Evolutionary conservation across 225 moss, liverwort and hornwort genomes (phyloP).

Genomic region (Rhytidiadelphus loreus): DNA sequence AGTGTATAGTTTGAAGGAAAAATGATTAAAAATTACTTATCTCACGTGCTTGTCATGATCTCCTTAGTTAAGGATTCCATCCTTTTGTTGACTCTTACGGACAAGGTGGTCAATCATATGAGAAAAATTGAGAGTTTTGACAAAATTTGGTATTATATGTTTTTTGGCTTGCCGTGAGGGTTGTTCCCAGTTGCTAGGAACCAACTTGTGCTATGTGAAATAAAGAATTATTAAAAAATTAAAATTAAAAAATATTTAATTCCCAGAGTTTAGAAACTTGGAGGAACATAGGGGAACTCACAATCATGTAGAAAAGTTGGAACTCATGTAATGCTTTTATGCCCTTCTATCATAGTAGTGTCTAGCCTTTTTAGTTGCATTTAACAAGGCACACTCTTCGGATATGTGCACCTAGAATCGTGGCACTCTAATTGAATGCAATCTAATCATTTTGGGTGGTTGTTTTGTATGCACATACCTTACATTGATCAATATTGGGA

Average conservation of each 20-base stretch:
- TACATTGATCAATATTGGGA: neutral
- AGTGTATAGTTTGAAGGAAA: no score
- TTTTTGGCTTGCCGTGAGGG: no score
- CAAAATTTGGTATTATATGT: neutral
- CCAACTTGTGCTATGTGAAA: no score
- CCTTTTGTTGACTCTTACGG: accelerated
- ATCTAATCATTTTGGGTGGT: accelerated
- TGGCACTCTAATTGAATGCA: neutral
- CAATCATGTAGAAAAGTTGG: no score
- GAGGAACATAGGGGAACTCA: no score
- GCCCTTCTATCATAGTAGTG: accelerated
- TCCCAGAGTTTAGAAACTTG: no score
- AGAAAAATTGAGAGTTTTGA: neutral
- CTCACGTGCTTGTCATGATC: neutral
- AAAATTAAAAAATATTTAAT: no score
- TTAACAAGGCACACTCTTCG: accelerated
- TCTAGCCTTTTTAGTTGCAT: neutral
- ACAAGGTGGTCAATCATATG: accelerated
- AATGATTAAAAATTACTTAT: no score
- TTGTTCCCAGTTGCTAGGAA: no score
- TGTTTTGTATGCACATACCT: neutral
- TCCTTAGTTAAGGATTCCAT: neutral
- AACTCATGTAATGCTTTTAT: no score
- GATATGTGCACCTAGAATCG: neutral
- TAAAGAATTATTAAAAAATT: no score